phyloP scores from a whole-genome alignment of 257 asterid species.

The Verbena officinalis region DNA sequence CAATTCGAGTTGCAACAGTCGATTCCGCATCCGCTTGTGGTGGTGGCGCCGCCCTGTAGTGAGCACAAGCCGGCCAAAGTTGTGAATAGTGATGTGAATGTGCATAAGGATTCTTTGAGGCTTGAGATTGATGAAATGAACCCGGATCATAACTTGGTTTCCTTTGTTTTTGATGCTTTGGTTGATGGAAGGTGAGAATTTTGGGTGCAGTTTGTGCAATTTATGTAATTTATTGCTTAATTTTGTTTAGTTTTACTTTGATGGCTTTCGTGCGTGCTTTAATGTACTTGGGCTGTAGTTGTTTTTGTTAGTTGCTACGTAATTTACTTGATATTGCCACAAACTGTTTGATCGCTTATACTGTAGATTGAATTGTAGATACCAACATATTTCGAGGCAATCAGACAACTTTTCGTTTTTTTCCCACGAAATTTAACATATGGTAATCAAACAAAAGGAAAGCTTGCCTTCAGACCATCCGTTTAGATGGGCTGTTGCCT shows the following conservation, averaged over 20 bases:
- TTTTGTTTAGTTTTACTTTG: constrained; percentile 1
- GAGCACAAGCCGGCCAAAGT: constrained; percentile 52
- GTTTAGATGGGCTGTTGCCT: background rate
- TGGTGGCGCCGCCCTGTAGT: constrained; percentile 34
- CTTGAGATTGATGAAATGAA: constrained; percentile 53
- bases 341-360: background rate
- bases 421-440: background rate
- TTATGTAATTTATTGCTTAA: background rate
- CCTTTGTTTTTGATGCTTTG: constrained; percentile 67
- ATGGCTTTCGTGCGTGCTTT: constrained; percentile 14
- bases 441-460: constrained; percentile 12
- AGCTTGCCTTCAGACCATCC: background rate
- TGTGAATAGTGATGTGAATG: constrained; percentile 64
- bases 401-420: background rate
- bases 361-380: constrained; percentile 22
- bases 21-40: constrained; percentile 29
- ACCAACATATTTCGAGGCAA: constrained; percentile 9
- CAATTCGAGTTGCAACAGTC: constrained; percentile 39
- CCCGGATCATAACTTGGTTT: constrained; percentile 53
- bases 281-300: constrained; percentile 13
- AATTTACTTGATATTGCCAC: constrained; percentile 9
- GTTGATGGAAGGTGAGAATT: constrained; percentile 59
- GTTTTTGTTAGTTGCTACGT: background rate
- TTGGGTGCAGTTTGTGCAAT: background rate
- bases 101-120: constrained; percentile 61